Evolutionary conservation across 2,329 filamentous ascomycete genomes (phyloP).

Genomic region (Pyricularia pennisetigena): DNA sequence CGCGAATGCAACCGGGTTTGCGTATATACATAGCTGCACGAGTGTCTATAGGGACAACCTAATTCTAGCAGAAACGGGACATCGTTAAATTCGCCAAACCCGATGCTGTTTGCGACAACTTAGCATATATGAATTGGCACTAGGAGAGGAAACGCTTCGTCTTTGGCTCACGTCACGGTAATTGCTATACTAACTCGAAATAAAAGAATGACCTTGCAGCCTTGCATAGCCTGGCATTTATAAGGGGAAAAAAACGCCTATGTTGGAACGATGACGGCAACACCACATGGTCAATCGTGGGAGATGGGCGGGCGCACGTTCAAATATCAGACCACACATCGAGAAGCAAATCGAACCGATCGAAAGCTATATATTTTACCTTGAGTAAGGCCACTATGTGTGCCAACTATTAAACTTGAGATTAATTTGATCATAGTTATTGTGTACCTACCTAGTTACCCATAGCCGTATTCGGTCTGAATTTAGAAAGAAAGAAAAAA

Average conservation of each 20-base stretch:
- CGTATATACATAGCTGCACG: no score
- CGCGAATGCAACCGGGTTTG: no score
- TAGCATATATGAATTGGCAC: no score
- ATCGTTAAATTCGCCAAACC: no score
- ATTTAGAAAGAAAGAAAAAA: not conserved
- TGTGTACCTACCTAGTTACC: not conserved
- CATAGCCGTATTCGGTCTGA: not conserved
- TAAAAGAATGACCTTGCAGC: not conserved
- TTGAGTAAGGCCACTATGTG: not conserved
- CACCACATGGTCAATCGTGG: not conserved
- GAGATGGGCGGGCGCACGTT: not conserved
- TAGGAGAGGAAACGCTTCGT: not conserved
- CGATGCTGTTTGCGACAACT: no score
- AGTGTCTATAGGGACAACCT: no score
- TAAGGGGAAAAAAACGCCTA: no score
- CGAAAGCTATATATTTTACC: not conserved
- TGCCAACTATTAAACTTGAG: not conserved
- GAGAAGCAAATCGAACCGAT: not conserved
- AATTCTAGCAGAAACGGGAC: no score
- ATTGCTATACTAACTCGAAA: not conserved
- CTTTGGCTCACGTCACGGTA: not conserved
- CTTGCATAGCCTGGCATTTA: not conserved
- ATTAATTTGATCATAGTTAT: not conserved
- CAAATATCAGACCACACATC: not conserved
- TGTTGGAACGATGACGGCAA: not conserved